Conservation (phyloP, 176 grass and related monocot genomes). For the Oryza officinalis region DNA sequence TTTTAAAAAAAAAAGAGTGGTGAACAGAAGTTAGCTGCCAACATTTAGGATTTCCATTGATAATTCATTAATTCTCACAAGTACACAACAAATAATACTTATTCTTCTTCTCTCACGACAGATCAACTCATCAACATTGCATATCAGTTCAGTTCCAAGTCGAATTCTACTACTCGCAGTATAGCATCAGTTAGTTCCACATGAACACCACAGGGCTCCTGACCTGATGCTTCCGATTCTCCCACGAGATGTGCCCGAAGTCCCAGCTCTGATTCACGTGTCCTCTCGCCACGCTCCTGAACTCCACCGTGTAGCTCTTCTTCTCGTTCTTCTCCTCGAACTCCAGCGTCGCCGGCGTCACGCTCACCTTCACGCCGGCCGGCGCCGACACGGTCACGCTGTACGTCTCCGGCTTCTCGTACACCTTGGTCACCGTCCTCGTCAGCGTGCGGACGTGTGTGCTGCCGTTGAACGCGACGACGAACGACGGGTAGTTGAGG, state of each 20-base stretch:
- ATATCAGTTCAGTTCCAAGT: not conserved
- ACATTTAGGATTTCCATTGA: not conserved
- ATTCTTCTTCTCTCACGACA: not conserved
- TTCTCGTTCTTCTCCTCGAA: conserved; percentile 34
- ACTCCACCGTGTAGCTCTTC: conserved; percentile 52
- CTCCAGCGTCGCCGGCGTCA: conserved; percentile 37
- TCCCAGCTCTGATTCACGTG: not conserved
- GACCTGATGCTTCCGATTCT: conserved; percentile 50
- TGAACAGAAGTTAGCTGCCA: not conserved
- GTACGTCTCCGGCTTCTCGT: conserved; percentile 42
- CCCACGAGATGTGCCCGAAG: conserved; percentile 49
- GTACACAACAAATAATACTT: not conserved
- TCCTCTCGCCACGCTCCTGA: conserved; percentile 29
- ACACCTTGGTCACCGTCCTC: conserved; percentile 45
- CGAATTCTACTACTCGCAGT: not conserved
- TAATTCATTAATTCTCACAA: not conserved
- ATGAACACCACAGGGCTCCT: conserved; percentile 56
- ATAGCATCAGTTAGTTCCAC: not conserved
- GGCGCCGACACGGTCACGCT: conserved; percentile 23
- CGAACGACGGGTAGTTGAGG: conserved; percentile 65
- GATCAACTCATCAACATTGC: not conserved
- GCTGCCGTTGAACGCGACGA: conserved; percentile 31
- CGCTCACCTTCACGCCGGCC: conserved; percentile 38
- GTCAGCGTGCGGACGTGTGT: not conserved
- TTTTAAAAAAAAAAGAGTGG: too few relatives aligned